Evolutionary conservation across 176 grass and related monocot genomes (phyloP), one percentile per base, ranked within the genome.

Genomic region (Triticum timopheevii): DNA sequence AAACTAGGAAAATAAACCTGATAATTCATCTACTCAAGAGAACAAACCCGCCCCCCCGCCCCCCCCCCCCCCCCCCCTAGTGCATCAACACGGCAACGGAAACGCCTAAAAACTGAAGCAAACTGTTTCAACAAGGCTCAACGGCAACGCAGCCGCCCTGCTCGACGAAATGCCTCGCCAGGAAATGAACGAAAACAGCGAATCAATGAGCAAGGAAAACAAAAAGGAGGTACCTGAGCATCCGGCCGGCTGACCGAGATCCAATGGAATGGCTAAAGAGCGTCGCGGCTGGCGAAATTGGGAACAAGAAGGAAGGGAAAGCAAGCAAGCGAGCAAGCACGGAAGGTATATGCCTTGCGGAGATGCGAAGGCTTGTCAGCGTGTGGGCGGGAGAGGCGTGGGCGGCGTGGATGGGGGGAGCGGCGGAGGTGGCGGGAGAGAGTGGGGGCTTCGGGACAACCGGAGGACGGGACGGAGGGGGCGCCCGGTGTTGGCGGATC

Each of bases 81-180:
- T 56, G 54, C 8, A 30, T 36, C 10, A 24, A 65, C 4, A 65
- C 20, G 36, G 3, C 6, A 58, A 30, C 7, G 7, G 11, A 27
- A 86, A 15, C 2, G 44, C 30, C 50, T 38, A 65, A 63, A 34
- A 8, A 8, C 4, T 28, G 23, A 27, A 52, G 8, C 61, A 83
- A 68, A 61, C 12, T 34, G 81, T 15, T 62, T 39, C 12, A 50
- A 47, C 7, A 75, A 81, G 28, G 50, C 22, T 36, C 28, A 28
- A 9, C 5, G 24, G 38, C 25, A 27, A 70, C 31, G 85, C 49
- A 54, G 15, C 49, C 0, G 3, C 68, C 8, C 52, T 90, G 82
- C 47, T 88, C 82, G 92, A 69, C 82, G 66, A 58, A 94, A 90
- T 94, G 85, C 82, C 78, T 23, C 49, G 38, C 52, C 85, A 45